These are phyloP conservation scores for Plasmodium chabaudi DNA, from an alignment of 169 alveolate species.

Conservation along the genomic window DNA sequence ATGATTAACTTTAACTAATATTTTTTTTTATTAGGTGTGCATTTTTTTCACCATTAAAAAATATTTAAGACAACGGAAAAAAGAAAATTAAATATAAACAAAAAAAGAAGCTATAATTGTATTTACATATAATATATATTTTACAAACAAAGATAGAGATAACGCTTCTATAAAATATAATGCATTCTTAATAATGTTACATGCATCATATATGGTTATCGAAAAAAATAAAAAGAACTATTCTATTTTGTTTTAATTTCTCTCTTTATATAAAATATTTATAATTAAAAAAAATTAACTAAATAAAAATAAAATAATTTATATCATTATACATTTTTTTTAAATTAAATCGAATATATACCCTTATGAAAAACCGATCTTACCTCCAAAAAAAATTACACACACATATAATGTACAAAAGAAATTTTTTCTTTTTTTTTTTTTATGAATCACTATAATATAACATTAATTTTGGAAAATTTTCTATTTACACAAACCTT, in stretches of 20 bases:
- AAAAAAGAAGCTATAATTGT: neutral
- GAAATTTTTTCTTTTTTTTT: slow-evolving; percentile 1
- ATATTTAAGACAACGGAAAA: neutral
- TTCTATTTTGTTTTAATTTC: neutral
- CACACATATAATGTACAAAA: slow-evolving; percentile 31
- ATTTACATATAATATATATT: slow-evolving; percentile 1
- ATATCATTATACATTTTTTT: neutral
- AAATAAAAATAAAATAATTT: slow-evolving; percentile 5
- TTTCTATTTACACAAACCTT: neutral
- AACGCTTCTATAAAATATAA: neutral
- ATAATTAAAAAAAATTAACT: slow-evolving; percentile 7
- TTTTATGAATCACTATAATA: neutral
- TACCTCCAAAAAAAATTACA: slow-evolving; percentile 1
- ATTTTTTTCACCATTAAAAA: neutral
- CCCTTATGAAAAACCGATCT: neutral
- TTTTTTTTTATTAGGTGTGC: neutral
- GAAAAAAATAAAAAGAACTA: neutral
- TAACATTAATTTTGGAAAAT: neutral
- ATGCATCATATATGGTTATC: neutral
- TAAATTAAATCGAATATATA: slow-evolving; percentile 3
- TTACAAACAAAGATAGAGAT: neutral
- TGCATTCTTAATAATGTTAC: neutral
- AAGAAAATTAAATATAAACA: neutral
- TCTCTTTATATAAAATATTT: neutral
- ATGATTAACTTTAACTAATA: neutral